These are phyloP conservation scores for Periconia digitata DNA, from an alignment of 2,329 filamentous ascomycete species.

Conservation along the genomic window DNA sequence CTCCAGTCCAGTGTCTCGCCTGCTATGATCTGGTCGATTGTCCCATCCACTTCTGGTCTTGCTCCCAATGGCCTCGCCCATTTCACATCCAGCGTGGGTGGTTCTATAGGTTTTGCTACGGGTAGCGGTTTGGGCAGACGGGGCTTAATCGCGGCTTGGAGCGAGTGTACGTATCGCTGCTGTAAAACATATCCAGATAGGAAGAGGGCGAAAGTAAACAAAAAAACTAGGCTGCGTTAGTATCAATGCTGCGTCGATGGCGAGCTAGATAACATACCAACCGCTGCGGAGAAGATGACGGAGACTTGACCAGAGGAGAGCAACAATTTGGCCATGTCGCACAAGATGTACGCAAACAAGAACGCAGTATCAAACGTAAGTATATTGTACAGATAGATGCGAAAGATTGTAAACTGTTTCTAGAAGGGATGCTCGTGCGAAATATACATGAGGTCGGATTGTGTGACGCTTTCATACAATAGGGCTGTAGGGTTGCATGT, in stretches of 20 bases:
- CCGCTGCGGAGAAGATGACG: slow-evolving; percentile 62
- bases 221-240: slow-evolving; percentile 55
- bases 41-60: slow-evolving; percentile 30
- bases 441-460: slow-evolving; percentile 15
- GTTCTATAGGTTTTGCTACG: slow-evolving; percentile 32
- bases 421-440: slow-evolving; percentile 20
- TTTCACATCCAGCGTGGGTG: slow-evolving; percentile 39
- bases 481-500: slow-evolving; percentile 19
- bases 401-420: slow-evolving; percentile 13
- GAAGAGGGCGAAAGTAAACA: slow-evolving; percentile 82
- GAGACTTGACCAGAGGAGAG: slow-evolving; percentile 73
- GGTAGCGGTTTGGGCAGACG: slow-evolving; percentile 47
- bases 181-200: slow-evolving; percentile 85
- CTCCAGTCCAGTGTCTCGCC: slow-evolving; percentile 48
- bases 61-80: slow-evolving; percentile 38
- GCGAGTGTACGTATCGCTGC: slow-evolving; percentile 77
- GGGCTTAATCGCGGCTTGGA: slow-evolving; percentile 71
- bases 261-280: slow-evolving; percentile 53
- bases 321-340: slow-evolving; percentile 51
- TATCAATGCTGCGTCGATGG: background rate
- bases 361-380: slow-evolving; percentile 16
- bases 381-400: slow-evolving; percentile 5
- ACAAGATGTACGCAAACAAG: slow-evolving; percentile 3
- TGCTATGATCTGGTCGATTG: slow-evolving; percentile 34
- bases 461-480: slow-evolving; percentile 37